phyloP scores from a whole-genome alignment of 1,139 yeast species.

The Eremothecium cymbalariae region DNA sequence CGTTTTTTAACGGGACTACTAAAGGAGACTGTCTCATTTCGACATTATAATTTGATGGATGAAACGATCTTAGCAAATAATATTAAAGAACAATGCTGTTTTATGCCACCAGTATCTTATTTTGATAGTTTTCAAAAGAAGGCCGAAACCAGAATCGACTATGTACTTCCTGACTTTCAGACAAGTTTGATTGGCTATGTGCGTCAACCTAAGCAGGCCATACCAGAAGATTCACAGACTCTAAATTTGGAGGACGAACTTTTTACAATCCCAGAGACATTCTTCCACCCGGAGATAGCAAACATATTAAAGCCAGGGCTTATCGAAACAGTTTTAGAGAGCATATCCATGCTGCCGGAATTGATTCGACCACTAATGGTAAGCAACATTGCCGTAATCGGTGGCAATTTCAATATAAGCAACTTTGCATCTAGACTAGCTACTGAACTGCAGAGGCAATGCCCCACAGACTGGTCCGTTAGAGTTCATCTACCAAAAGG shows the following conservation, averaged over 20 bases:
- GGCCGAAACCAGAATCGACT: constrained; percentile 44
- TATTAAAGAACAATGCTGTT: constrained; percentile 76
- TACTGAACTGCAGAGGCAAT: constrained; percentile 53
- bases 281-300: constrained; percentile 80
- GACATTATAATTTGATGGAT: constrained; percentile 90
- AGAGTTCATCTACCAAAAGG: constrained; percentile 39
- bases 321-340: constrained; percentile 63
- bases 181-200: constrained; percentile 67
- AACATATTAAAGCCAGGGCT: constrained; percentile 68
- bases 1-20: constrained; percentile 72
- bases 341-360: constrained; percentile 65
- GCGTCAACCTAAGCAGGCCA: constrained; percentile 33
- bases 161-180: constrained; percentile 80
- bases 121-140: constrained; percentile 44
- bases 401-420: constrained; percentile 70
- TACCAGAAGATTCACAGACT: constrained; percentile 51
- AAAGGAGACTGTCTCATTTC: constrained; percentile 75
- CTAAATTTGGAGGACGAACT: constrained; percentile 71
- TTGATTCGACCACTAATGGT: constrained; percentile 67
- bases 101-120: constrained; percentile 58
- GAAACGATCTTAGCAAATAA: constrained; percentile 80
- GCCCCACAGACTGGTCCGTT: constrained; percentile 62
- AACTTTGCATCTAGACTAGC: constrained; percentile 58
- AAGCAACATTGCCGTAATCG: constrained; percentile 71
- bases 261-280: constrained; percentile 77